phyloP scores from a whole-genome alignment of 345 rosid genomes.

The Citrus trifoliata region DNA sequence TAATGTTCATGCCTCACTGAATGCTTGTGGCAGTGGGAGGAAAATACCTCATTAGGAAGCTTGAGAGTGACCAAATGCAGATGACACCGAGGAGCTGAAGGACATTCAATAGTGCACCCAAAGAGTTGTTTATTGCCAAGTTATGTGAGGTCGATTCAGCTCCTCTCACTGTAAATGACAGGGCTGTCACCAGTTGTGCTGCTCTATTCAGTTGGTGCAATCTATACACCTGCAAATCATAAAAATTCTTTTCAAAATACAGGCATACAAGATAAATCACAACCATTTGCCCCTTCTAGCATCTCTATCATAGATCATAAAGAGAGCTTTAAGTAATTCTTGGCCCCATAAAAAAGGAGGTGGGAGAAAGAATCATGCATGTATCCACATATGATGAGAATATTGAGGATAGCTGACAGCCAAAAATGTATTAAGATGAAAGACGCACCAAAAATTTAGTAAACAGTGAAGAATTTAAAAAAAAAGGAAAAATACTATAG shows the following conservation, averaged over 20 bases:
- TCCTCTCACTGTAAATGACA: conserved; percentile 84
- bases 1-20: conserved; percentile 19
- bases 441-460: background rate
- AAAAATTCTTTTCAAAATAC: background rate
- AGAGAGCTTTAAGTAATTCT: background rate
- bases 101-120: conserved; percentile 78
- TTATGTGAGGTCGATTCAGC: conserved; percentile 83
- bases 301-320: background rate
- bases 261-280: background rate
- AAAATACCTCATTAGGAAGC: conserved; percentile 78
- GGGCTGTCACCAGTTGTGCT: conserved; percentile 89
- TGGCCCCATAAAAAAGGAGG: background rate
- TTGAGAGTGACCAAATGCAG: conserved; percentile 94
- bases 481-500: background rate
- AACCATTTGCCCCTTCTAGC: background rate
- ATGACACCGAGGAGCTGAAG: conserved; percentile 87
- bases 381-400: background rate
- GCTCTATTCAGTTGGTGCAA: conserved; percentile 97
- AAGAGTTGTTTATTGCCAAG: conserved; percentile 81
- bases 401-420: background rate
- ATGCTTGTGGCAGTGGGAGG: conserved; percentile 35
- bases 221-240: conserved; percentile 71
- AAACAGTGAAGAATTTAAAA: background rate
- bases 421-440: background rate
- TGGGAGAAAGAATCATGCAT: background rate